Percentiles rank a stretch among this genome's conserved stretches.
Evolutionary conservation across 768 basidiomycete species (phyloP).

Genomic region (Hygrophorus pudorinus): DNA sequence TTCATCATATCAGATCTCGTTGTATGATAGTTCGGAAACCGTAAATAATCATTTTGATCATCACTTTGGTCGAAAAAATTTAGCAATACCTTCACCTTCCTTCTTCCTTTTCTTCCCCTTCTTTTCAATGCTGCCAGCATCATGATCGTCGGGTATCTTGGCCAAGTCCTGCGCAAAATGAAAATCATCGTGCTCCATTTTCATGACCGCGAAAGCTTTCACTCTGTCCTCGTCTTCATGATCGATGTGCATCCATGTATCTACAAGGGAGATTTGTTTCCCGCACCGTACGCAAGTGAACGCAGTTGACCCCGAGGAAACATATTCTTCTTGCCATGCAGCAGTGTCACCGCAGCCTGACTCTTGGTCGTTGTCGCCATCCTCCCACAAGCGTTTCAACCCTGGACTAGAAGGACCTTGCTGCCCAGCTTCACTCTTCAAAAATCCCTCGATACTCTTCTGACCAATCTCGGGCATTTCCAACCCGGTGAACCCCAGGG

Average conservation of each 20-base stretch:
- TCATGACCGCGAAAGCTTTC: conserved; percentile 30
- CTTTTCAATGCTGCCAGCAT: conserved; percentile 8
- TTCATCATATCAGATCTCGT: too few species aligned
- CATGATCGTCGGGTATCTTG: conserved; percentile 11
- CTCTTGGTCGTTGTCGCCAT: conserved; percentile 8
- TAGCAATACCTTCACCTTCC: conserved; percentile 27
- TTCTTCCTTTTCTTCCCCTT: conserved; percentile 23
- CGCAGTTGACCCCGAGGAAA: conserved; percentile 15
- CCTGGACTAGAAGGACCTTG: neutral
- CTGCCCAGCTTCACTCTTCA: conserved; percentile 25
- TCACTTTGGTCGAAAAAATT: conserved; percentile 21
- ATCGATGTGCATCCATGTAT: conserved; percentile 11
- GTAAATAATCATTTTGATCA: too few species aligned
- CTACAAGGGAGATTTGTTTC: conserved; percentile 30
- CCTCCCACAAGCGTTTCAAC: conserved; percentile 31
- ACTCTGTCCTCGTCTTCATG: conserved; percentile 22
- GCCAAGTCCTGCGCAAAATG: conserved; percentile 80
- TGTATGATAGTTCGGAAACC: too few species aligned
- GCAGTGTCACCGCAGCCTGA: neutral
- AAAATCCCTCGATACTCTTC: conserved; percentile 80
- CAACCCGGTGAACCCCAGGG: conserved; percentile 70
- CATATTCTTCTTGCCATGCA: neutral
- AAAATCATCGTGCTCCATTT: conserved; percentile 78
- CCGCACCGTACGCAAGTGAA: conserved; percentile 54
- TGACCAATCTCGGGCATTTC: conserved; percentile 72